phyloP scores from a whole-genome alignment of 495 filamentous ascomycete species.

The Lichina pygmaea region DNA sequence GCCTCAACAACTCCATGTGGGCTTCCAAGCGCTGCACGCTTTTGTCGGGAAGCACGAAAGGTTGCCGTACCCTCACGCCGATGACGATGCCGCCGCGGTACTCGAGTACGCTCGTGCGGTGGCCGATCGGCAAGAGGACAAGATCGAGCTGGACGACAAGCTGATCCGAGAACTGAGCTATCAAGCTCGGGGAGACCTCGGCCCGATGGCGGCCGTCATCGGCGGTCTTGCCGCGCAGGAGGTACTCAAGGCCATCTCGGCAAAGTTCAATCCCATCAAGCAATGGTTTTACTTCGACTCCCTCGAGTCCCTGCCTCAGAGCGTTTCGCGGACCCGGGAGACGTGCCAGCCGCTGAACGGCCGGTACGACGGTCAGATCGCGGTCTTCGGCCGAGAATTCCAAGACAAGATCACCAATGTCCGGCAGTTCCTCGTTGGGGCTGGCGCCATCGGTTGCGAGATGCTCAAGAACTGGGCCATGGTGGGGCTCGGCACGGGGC shows the following conservation, averaged over 20 bases:
- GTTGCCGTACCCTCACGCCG: slow-evolving; percentile 59
- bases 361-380: slow-evolving; percentile 92
- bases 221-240: slow-evolving; percentile 91
- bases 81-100: slow-evolving; percentile 57
- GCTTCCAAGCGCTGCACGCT: slow-evolving; percentile 73
- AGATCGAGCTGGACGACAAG: slow-evolving; percentile 75
- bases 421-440: slow-evolving; percentile 82
- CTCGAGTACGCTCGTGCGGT: slow-evolving; percentile 43
- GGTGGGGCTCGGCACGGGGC: slow-evolving; percentile 81
- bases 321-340: slow-evolving; percentile 50
- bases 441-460: slow-evolving; percentile 94
- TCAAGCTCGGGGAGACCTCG: slow-evolving; percentile 82
- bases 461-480: slow-evolving; percentile 99
- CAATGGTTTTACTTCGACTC: slow-evolving; percentile 97
- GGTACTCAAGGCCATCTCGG: slow-evolving; percentile 87
- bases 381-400: slow-evolving; percentile 79
- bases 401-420: slow-evolving; percentile 79
- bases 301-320: slow-evolving; percentile 69
- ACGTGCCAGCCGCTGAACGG: slow-evolving; percentile 55
- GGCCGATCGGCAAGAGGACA: slow-evolving; percentile 32
- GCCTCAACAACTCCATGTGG: slow-evolving; percentile 71
- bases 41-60: slow-evolving; percentile 46
- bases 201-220: slow-evolving; percentile 81
- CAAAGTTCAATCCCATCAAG: slow-evolving; percentile 80
- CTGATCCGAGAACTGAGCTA: slow-evolving; percentile 80